Conservation (phyloP, 768 basidiomycete genomes). For the Favolaschia claudopus region DNA sequence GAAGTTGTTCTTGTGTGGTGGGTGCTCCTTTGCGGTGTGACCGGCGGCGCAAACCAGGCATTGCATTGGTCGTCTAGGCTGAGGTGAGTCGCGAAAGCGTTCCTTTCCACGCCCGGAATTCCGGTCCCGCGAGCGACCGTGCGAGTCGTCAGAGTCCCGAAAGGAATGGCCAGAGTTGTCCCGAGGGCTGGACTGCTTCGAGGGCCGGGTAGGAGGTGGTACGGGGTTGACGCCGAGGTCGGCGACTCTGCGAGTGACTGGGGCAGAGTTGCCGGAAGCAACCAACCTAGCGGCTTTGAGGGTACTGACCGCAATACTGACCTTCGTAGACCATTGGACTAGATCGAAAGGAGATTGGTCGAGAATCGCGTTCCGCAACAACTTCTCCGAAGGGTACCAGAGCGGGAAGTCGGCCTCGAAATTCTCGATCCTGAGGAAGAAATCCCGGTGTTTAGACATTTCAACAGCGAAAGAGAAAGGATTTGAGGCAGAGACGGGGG, state of each 20-base stretch:
- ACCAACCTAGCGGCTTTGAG: background rate
- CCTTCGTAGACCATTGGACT: background rate
- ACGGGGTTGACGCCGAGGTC: background rate
- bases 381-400: constrained; percentile 1
- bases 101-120: too few species aligned
- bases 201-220: too few species aligned
- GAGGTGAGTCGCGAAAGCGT: too few species aligned
- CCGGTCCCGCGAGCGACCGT: too few species aligned
- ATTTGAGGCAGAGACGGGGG: background rate
- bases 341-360: background rate
- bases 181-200: background rate
- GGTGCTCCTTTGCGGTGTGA: background rate
- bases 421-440: background rate
- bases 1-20: background rate
- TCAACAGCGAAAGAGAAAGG: background rate
- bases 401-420: background rate
- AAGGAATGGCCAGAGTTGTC: background rate
- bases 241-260: background rate
- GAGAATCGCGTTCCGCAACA: background rate
- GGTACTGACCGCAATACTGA: background rate
- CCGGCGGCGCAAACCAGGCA: background rate
- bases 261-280: background rate
- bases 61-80: background rate
- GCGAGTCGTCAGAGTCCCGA: too few species aligned
- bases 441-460: background rate